phyloP scores from a whole-genome alignment of 2,329 filamentous ascomycete genomes.

The Apiospora kogelbergensis region DNA sequence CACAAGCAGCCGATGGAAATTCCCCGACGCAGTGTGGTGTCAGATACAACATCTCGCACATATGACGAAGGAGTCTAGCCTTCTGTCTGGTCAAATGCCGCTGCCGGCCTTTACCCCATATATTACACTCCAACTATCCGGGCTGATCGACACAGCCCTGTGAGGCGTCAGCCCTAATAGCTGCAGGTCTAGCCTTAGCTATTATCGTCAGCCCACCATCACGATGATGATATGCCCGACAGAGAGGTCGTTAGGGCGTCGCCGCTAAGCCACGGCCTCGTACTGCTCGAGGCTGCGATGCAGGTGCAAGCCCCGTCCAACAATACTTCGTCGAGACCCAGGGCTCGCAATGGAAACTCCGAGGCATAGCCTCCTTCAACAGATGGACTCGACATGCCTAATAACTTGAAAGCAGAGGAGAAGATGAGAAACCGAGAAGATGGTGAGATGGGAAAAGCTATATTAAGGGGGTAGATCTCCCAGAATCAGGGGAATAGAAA shows the following conservation, averaged over 20 bases:
- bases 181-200: not conserved
- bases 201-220: not conserved
- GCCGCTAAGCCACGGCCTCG: not conserved
- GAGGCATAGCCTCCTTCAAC: not conserved
- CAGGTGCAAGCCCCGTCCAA: not conserved
- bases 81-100: not conserved
- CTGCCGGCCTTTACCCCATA: not conserved
- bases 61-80: not conserved
- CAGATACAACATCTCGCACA: not conserved
- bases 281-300: not conserved
- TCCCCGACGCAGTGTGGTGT: not conserved
- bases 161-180: not conserved
- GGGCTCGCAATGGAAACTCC: not conserved
- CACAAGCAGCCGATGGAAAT: not conserved
- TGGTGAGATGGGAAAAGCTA: not conserved
- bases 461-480: not conserved
- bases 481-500: not conserved
- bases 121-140: not conserved
- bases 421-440: too few species aligned
- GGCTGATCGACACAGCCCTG: not conserved
- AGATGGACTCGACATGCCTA: not conserved
- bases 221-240: too few species aligned
- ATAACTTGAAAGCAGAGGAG: not conserved
- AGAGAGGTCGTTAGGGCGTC: not conserved
- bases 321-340: not conserved